Percentiles rank a stretch among this genome's conserved stretches.
Evolutionary conservation across 1,284 basidiomycete species (phyloP).

Genomic region (Malassezia slooffiae): DNA sequence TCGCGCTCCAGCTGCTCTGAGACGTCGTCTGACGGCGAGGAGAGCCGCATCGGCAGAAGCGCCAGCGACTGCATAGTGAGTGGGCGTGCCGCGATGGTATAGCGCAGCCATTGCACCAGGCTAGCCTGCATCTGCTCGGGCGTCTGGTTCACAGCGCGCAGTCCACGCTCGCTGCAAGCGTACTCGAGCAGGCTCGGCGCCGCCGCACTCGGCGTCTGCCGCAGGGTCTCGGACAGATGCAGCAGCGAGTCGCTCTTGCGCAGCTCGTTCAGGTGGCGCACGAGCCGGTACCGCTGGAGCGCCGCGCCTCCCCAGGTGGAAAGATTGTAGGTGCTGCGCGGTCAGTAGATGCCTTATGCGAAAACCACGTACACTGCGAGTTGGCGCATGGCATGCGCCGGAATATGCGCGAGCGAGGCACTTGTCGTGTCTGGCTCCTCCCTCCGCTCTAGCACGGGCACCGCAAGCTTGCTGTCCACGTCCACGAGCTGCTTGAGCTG

Average conservation of each 20-base stretch:
- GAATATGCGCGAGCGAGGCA: slow-evolving; percentile 12
- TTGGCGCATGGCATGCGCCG: slow-evolving; percentile 12
- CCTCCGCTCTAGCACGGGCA: not conserved
- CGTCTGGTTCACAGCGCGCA: slow-evolving; percentile 18
- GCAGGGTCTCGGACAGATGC: slow-evolving; percentile 5
- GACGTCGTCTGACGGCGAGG: slow-evolving; percentile 14
- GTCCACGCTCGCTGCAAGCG: slow-evolving; percentile 29
- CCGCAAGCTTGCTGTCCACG: not conserved
- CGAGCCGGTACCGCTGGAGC: slow-evolving; percentile 21
- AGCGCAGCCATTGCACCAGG: slow-evolving; percentile 16
- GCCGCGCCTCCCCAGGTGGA: slow-evolving; percentile 25
- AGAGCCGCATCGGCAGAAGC: slow-evolving; percentile 21
- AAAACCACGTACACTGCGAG: slow-evolving; percentile 14
- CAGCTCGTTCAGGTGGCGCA: slow-evolving; percentile 23
- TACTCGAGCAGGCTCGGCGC: slow-evolving; percentile 26
- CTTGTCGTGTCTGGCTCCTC: slow-evolving; percentile 2
- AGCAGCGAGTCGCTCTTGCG: slow-evolving; percentile 29
- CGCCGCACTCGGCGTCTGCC: slow-evolving; percentile 17
- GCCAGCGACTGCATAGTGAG: slow-evolving; percentile 4
- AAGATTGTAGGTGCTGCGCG: slow-evolving; percentile 19
- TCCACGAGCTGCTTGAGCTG: slow-evolving; percentile 15
- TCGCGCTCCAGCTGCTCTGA: slow-evolving; percentile 12
- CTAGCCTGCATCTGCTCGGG: slow-evolving; percentile 19
- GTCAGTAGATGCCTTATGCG: not conserved
- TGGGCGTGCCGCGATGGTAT: slow-evolving; percentile 12